A percentile compares a stretch with the other conserved stretches of the same genome.
phyloP scores from a whole-genome alignment of 2,329 filamentous ascomycete species.

The Ilyonectria sp. region DNA sequence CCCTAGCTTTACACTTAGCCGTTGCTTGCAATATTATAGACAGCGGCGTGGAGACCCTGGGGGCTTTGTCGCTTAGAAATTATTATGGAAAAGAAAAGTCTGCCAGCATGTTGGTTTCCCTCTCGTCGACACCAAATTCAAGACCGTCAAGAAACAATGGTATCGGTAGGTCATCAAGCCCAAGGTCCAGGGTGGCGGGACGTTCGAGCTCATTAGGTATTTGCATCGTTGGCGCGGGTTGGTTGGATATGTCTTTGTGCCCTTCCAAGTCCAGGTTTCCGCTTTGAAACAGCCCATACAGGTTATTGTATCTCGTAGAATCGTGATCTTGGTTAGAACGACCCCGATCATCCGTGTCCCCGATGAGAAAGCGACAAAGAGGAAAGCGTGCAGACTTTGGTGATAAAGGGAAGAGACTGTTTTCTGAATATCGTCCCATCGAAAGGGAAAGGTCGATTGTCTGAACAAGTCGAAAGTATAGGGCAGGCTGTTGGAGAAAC shows the following conservation, averaged over 20 bases:
- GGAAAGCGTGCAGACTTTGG: background rate
- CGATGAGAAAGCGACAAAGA: background rate
- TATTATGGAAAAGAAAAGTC: background rate
- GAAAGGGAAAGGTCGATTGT: conserved; percentile 31
- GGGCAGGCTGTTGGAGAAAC: conserved; percentile 23
- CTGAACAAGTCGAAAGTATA: conserved; percentile 30
- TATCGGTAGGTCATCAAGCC: background rate
- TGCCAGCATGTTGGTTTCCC: background rate
- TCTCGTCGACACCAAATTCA: background rate
- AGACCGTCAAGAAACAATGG: background rate
- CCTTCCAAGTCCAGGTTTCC: background rate
- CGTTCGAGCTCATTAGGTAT: background rate
- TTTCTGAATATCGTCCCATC: conserved; percentile 24
- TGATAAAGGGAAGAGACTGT: no score
- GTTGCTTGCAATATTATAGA: no score
- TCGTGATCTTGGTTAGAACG: background rate
- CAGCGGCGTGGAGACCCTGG: no score
- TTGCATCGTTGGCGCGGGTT: background rate
- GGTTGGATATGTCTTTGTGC: background rate
- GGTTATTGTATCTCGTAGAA: background rate
- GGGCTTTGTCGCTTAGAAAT: no score
- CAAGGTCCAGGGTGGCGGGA: background rate
- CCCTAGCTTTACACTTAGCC: background rate
- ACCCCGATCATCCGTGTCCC: background rate
- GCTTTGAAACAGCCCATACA: background rate